Conservation (phyloP, 305 asterid genomes). For the Plantago rigida region DNA sequence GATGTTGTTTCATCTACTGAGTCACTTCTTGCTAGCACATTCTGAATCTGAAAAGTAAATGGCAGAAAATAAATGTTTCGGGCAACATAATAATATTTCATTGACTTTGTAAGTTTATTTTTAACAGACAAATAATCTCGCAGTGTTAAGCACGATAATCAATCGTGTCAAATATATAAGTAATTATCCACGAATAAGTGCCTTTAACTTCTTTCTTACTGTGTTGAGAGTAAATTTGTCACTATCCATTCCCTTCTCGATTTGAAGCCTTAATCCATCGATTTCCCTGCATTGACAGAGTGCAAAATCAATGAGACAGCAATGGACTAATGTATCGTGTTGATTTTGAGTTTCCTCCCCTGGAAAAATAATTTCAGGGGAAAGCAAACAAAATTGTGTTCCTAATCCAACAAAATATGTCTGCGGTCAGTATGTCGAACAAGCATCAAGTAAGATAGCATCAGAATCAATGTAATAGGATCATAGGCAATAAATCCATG, state of each 20-base stretch:
- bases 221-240: conserved; percentile 35
- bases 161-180: not conserved
- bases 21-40: conserved; percentile 29
- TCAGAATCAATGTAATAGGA: too few relatives aligned
- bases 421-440: too few relatives aligned
- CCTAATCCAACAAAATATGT: too few relatives aligned
- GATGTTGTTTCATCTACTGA: conserved; percentile 32
- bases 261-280: conserved; percentile 37
- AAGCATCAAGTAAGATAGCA: too few relatives aligned
- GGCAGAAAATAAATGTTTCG: conserved; percentile 17
- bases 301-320: conserved; percentile 4
- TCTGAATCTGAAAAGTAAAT: conserved; percentile 34
- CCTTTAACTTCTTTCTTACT: conserved; percentile 33
- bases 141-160: conserved; percentile 7
- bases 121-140: not conserved
- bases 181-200: conserved; percentile 6
- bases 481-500: too few relatives aligned
- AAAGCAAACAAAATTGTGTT: too few relatives aligned
- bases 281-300: conserved; percentile 36
- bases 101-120: conserved; percentile 14
- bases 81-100: conserved; percentile 3
- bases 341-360: not conserved
- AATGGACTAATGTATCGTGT: not conserved
- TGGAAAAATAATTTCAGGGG: too few relatives aligned
- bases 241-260: conserved; percentile 33